Evolutionary conservation across 768 basidiomycete genomes (phyloP), one percentile per base, ranked within the genome.

Genomic region (Podaxis sp.): DNA sequence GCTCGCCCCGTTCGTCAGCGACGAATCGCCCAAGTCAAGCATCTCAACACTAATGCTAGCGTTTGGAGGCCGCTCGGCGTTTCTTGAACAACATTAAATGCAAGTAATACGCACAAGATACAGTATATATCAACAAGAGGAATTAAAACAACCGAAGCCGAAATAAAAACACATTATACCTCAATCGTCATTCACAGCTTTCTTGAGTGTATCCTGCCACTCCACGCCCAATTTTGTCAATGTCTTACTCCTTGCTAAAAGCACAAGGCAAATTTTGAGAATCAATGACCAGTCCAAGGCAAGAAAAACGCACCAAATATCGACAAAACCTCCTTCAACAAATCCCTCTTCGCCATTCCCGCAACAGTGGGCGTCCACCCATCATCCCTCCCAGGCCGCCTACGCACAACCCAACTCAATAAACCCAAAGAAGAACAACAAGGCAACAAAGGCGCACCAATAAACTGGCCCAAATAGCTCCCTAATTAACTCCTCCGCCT

Each of bases 391-490:
- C 81, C 81, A 50, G 90, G 87, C 36, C 89, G 84, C 85, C 90
- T 90, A 67, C n/a, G 56, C 25, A 23, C 7, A 23, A 10, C 9
- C 23, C 13, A 48, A 4, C 10, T 25, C 23, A 25, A 48, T 9
- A 3, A 25, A 27, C 5, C 21, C 13, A 27, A 11, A 9, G 27
- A 9, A 13, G 9, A 10, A 25, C 4, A 14, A 27, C 4, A 23
- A 48, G 11, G 32, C 9, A 62, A 25, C 46, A 18, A 40, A 5
- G 38, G 82, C 90, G 61, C 68, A 95, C 95, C 87, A 90, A 73
- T 92, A 96, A 40, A 95, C 76, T 0, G 95, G 95, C 14, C 95
- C 95, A 66, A 90, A 87, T 55, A 98, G 78, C 64, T 98, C 97
- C 72, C 84, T 89, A 53, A 96, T 83, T 58, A 99, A 72, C 71